Evolutionary conservation across 2,329 filamentous ascomycete genomes (phyloP).

Genomic region (Colletotrichum horii): DNA sequence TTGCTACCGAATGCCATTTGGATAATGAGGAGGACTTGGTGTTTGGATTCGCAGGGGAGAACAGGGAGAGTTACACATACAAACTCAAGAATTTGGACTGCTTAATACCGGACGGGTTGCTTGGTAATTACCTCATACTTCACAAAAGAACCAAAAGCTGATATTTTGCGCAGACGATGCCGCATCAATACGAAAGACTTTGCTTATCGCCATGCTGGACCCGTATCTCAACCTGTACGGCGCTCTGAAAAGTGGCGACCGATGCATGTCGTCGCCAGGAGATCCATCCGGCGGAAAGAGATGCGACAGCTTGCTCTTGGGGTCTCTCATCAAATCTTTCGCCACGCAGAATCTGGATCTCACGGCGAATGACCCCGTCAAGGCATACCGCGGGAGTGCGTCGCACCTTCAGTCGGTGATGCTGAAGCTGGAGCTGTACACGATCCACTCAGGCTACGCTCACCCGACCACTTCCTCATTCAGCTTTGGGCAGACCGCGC

Average conservation of each 20-base stretch:
- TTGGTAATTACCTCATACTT: background rate
- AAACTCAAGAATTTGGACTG: background rate
- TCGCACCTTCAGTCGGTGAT: background rate
- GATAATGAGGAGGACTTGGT: conserved; percentile 6
- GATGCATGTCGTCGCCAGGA: conserved; percentile 1
- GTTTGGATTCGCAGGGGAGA: background rate
- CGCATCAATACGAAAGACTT: background rate
- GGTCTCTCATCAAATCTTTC: conserved; percentile 11
- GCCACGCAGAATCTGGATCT: background rate
- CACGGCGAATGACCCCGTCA: background rate
- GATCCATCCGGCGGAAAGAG: background rate
- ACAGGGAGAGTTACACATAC: background rate
- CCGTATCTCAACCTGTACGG: background rate
- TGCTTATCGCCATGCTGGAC: background rate
- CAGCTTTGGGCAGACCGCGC: background rate
- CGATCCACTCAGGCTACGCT: background rate
- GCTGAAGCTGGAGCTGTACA: conserved; percentile 5
- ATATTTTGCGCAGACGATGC: background rate
- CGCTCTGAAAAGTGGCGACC: background rate
- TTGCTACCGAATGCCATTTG: conserved; percentile 25
- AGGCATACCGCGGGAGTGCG: background rate
- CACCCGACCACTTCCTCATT: background rate
- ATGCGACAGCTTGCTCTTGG: conserved; percentile 13
- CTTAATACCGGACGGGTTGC: background rate
- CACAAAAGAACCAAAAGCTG: background rate